Evolutionary conservation across 768 basidiomycete species (phyloP).

Genomic region (Paxillus ammoniavirescens): DNA sequence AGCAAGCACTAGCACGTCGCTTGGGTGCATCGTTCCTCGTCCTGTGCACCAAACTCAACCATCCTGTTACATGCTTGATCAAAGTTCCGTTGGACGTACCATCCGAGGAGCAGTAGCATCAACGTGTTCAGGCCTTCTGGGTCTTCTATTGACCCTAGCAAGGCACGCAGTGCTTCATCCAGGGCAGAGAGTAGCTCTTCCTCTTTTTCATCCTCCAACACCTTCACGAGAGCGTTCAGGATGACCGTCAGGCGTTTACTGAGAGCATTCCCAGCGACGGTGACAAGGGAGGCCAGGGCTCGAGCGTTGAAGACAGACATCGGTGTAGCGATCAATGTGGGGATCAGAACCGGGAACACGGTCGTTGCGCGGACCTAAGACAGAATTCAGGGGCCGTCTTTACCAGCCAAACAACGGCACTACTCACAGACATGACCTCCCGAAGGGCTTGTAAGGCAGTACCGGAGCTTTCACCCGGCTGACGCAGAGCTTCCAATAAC

Average conservation of each 20-base stretch:
- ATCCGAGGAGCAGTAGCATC: slow-evolving; percentile 86
- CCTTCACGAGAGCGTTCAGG: slow-evolving; percentile 74
- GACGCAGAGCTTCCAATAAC: slow-evolving; percentile 85
- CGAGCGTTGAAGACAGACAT: slow-evolving; percentile 96
- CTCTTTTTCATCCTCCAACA: slow-evolving; percentile 64
- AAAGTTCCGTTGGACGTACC: slow-evolving; percentile 48
- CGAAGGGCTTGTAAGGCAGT: slow-evolving; percentile 90
- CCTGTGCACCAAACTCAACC: slow-evolving; percentile 42
- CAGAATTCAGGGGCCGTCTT: slow-evolving; percentile 1
- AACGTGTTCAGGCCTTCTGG: slow-evolving; percentile 85
- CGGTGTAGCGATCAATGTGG: slow-evolving; percentile 84
- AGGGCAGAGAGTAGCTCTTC: slow-evolving; percentile 72
- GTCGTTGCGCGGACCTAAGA: slow-evolving; percentile 84
- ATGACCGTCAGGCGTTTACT: slow-evolving; percentile 81
- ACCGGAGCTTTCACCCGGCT: slow-evolving; percentile 91
- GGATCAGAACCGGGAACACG: slow-evolving; percentile 96
- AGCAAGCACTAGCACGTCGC: slow-evolving; percentile 77
- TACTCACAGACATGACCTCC: slow-evolving; percentile 89
- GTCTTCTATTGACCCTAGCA: slow-evolving; percentile 80
- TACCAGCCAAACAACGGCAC: not conserved
- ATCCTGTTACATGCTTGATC: not conserved
- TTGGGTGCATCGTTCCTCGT: slow-evolving; percentile 69
- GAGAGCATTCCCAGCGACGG: slow-evolving; percentile 89
- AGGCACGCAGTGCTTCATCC: slow-evolving; percentile 68
- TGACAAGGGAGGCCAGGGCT: slow-evolving; percentile 86